These are phyloP conservation scores for Monosporascus sp. DNA, from an alignment of 2,329 filamentous ascomycete species.

Conservation along the genomic window DNA sequence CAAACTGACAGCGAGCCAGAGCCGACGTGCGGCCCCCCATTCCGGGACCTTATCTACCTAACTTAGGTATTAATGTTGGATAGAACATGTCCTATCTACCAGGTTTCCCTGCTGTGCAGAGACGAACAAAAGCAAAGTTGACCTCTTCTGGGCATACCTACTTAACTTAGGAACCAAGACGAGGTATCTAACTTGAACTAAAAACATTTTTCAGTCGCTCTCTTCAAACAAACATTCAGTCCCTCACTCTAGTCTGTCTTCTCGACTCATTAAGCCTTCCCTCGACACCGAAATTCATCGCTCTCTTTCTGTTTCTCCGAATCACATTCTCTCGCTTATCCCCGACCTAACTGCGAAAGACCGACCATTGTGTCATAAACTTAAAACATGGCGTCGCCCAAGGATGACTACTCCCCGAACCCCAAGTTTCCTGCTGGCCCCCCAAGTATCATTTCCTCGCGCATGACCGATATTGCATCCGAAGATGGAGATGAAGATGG, in stretches of 20 bases:
- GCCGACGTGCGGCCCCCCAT: no score
- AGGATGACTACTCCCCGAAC: conserved; percentile 34
- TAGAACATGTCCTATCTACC: neutral
- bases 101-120: neutral
- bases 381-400: conserved; percentile 22
- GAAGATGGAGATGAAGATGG: conserved; percentile 50
- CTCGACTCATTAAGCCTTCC: neutral
- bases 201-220: neutral
- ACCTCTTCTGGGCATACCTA: conserved; percentile 33
- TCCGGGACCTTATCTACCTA: no score
- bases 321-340: no score
- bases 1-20: no score
- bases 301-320: neutral
- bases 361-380: conserved; percentile 16
- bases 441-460: conserved; percentile 65
- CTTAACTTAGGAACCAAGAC: conserved; percentile 8
- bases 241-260: neutral
- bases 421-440: conserved; percentile 43
- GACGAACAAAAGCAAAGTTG: neutral
- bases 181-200: neutral
- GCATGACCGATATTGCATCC: conserved; percentile 62
- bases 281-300: neutral
- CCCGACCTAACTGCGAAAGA: conserved; percentile 5
- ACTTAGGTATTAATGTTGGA: no score
- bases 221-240: neutral